Evolutionary conservation across 805 yeast genomes (phyloP).

Genomic region (Sporopachydermia quercuum): DNA sequence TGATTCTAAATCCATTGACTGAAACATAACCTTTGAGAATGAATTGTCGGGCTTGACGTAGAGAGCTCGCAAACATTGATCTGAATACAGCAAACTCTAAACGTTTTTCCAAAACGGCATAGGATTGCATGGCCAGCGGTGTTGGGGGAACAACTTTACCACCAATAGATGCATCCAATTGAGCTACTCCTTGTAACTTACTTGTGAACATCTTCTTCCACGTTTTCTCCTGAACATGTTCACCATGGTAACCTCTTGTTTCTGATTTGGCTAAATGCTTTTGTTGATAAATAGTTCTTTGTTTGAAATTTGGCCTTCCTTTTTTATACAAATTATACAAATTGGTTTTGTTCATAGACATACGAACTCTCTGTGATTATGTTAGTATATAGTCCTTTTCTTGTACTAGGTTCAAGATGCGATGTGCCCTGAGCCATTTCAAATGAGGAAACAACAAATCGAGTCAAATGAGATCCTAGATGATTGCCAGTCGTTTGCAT

Average conservation of each 20-base stretch:
- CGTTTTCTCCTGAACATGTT: slow-evolving; percentile 71
- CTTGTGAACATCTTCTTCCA: slow-evolving; percentile 59
- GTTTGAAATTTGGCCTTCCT: slow-evolving; percentile 34
- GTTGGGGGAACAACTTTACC: slow-evolving; percentile 44
- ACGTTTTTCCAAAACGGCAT: slow-evolving; percentile 75
- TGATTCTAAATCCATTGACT: slow-evolving; percentile 71
- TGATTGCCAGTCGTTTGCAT: not conserved
- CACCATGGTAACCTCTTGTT: slow-evolving; percentile 93
- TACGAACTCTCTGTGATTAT: slow-evolving; percentile 40
- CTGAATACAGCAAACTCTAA: slow-evolving; percentile 84
- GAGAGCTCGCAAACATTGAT: slow-evolving; percentile 82
- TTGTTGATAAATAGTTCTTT: slow-evolving; percentile 73
- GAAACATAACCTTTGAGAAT: slow-evolving; percentile 66
- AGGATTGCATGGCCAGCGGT: slow-evolving; percentile 81
- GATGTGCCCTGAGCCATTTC: not conserved
- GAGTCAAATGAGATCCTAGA: not conserved
- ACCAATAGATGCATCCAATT: slow-evolving; percentile 65
- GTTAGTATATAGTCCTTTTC: slow-evolving; percentile 3
- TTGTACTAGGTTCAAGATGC: not conserved
- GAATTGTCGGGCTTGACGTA: slow-evolving; percentile 87
- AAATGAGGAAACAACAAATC: not conserved
- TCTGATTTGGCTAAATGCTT: slow-evolving; percentile 87
- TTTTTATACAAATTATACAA: slow-evolving; percentile 79
- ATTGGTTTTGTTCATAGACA: slow-evolving; percentile 86
- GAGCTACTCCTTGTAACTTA: slow-evolving; percentile 73